Conservation (phyloP, 805 yeast species). For the Ogataea dorogensis region DNA sequence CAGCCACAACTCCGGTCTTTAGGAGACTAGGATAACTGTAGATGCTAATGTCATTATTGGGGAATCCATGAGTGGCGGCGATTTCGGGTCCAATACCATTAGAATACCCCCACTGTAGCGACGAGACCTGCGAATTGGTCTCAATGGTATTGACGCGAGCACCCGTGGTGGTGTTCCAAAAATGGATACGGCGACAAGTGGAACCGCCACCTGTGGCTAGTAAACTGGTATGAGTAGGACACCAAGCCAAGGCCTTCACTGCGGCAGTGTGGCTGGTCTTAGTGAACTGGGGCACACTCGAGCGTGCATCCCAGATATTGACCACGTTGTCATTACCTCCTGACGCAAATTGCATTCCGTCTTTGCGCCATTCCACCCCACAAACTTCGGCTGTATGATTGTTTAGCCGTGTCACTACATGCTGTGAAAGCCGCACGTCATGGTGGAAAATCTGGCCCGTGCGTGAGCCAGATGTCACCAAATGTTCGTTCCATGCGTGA, state of each 20-base stretch:
- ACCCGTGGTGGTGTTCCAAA: slow-evolving; percentile 95
- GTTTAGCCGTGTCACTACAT: slow-evolving; percentile 57
- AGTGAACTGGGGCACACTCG: slow-evolving; percentile 63
- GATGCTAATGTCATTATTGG: slow-evolving; percentile 76
- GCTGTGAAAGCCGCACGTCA: slow-evolving; percentile 84
- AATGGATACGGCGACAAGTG: slow-evolving; percentile 81
- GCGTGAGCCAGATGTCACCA: slow-evolving; percentile 83
- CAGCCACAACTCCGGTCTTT: slow-evolving; percentile 80
- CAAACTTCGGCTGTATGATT: slow-evolving; percentile 88
- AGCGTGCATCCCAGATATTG: slow-evolving; percentile 87
- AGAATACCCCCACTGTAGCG: slow-evolving; percentile 86
- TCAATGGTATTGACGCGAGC: slow-evolving; percentile 81
- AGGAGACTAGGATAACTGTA: slow-evolving; percentile 85
- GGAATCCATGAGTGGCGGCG: slow-evolving; percentile 92
- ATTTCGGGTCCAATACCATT: slow-evolving; percentile 75
- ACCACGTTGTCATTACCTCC: slow-evolving; percentile 96
- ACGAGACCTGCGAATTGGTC: slow-evolving; percentile 92
- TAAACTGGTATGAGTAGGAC: slow-evolving; percentile 78
- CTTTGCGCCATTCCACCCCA: slow-evolving; percentile 81
- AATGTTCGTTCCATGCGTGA: slow-evolving; percentile 80
- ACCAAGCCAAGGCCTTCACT: slow-evolving; percentile 93
- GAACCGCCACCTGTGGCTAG: slow-evolving; percentile 98
- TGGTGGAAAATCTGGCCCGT: slow-evolving; percentile 82
- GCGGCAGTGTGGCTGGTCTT: slow-evolving; percentile 89
- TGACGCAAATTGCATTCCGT: slow-evolving; percentile 81